Conservation (phyloP, 2,329 filamentous ascomycete species). For the Pestalotiopsis fici region DNA sequence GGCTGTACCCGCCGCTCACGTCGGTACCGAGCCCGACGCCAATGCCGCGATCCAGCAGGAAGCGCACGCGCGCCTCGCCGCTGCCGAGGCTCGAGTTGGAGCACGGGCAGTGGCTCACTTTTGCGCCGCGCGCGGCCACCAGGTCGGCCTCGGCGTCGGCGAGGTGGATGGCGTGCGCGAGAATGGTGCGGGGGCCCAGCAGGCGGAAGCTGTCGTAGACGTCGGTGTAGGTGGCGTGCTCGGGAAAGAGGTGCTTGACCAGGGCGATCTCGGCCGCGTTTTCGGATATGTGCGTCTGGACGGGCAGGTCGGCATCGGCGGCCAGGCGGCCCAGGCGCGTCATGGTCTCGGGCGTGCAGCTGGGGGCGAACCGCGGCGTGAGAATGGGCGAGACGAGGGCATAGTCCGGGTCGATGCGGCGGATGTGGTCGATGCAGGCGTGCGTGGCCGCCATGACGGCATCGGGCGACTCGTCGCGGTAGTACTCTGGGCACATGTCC, state of each 20-base stretch:
- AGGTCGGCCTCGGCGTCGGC: slow-evolving; percentile 64
- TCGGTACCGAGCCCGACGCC: slow-evolving; percentile 88
- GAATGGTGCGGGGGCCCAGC: slow-evolving; percentile 71
- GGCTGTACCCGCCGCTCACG: slow-evolving; percentile 83
- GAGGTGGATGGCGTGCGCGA: slow-evolving; percentile 85
- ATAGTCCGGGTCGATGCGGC: slow-evolving; percentile 63
- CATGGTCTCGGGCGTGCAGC: slow-evolving; percentile 63
- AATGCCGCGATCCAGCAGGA: slow-evolving; percentile 73
- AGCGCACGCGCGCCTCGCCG: slow-evolving; percentile 75
- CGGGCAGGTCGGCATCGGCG: slow-evolving; percentile 60
- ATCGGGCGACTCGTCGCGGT: slow-evolving; percentile 70
- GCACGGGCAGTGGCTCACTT: slow-evolving; percentile 83
- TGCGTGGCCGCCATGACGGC: slow-evolving; percentile 57
- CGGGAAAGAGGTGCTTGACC: slow-evolving; percentile 70
- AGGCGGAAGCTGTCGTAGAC: slow-evolving; percentile 78
- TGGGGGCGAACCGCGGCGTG: slow-evolving; percentile 71
- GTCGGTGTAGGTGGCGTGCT: slow-evolving; percentile 63
- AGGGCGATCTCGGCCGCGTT: slow-evolving; percentile 74
- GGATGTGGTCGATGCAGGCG: slow-evolving; percentile 66
- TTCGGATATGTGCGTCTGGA: slow-evolving; percentile 91
- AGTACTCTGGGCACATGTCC: slow-evolving; percentile 71
- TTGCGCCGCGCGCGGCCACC: slow-evolving; percentile 61
- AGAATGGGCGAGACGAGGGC: slow-evolving; percentile 76
- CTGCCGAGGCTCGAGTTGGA: slow-evolving; percentile 83
- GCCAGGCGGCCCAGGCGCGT: slow-evolving; percentile 65